Conservation (phyloP, 371 early-diverging fungal genomes). For the Rhizomucor miehei region DNA sequence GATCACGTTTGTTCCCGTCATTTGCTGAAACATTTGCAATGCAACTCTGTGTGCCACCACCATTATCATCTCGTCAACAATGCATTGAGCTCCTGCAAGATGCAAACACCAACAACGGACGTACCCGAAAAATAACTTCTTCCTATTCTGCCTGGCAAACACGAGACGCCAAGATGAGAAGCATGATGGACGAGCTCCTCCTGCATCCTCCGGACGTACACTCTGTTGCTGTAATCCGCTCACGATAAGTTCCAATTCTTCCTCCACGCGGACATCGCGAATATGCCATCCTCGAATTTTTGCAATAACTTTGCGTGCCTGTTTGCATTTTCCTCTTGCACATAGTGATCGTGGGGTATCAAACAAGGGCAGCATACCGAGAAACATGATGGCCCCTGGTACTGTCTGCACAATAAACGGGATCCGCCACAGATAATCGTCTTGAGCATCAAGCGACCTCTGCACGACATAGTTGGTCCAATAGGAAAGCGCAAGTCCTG, state of each 20-base stretch:
- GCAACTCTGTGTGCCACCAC: too few species aligned
- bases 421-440: conserved; percentile 31
- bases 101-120: too few species aligned
- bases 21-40: conserved; percentile 31
- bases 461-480: conserved; percentile 35
- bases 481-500: conserved; percentile 31
- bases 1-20: conserved; percentile 31
- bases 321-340: conserved; percentile 1
- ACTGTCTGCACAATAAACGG: conserved; percentile 31
- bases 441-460: conserved; percentile 13
- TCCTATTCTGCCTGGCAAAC: conserved; percentile 10
- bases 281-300: conserved; percentile 69
- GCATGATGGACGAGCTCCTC: too few species aligned
- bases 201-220: background rate
- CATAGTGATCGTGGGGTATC: conserved; percentile 49
- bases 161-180: conserved; percentile 12
- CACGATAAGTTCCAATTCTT: conserved; percentile 55
- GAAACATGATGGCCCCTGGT: conserved; percentile 31
- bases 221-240: background rate
- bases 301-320: conserved; percentile 79
- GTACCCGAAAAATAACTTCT: conserved; percentile 23
- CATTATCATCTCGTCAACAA: too few species aligned
- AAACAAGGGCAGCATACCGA: conserved; percentile 33
- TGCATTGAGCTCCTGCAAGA: too few species aligned
- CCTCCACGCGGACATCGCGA: conserved; percentile 71